Evolutionary conservation across 768 basidiomycete genomes (phyloP), one percentile per base, ranked within the genome.

Genomic region (Tylopilus balloui): DNA sequence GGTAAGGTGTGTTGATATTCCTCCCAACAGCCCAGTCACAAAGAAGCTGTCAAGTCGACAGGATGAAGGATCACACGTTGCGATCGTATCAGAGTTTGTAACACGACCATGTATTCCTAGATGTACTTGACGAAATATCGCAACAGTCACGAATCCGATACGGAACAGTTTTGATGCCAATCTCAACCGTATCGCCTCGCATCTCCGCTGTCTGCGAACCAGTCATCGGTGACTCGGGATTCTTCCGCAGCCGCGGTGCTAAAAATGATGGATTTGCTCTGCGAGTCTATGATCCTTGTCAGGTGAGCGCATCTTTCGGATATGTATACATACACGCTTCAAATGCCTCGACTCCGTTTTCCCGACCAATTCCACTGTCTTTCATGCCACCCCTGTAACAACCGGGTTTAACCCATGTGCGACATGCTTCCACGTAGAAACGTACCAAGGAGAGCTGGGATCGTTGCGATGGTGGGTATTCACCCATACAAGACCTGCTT

Each of bases 381-480:
- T 92, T 91, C 88, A 91, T 88, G 6, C 89, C 89, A 17, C 89
- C 89, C 88, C 87, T 87, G 52, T 24, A n/a, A 40, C 29, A 19
- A 25, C 24, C 9, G 6, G 11, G n/a, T 59, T 64, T 37, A 40
- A 42, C 12, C 23, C 39, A 38, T 21, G 21, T 25, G 17, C 17
- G 8, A 41, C 24, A 15, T 28, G 7, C 21, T 19, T 36, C 4
- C 20, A 37, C 12, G 50, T 34, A 17, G 31, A 47, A 44, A 58
- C 55, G 25, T 41, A 88, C 90, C 91, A 93, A 34, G 91, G 89
- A 27, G 87, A 90, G 54, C 85, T 86, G 8, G 91, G 91, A 61
- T 92, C 89, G 57, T 93, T 92, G 39, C 90, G 78, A 60, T 93
- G 91, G 56, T 92, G 88, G 0, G 86, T 90, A 62, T 93, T 92